phyloP scores from a whole-genome alignment of 176 grass and related monocot genomes.

The Dendrocalamus sinicus region DNA sequence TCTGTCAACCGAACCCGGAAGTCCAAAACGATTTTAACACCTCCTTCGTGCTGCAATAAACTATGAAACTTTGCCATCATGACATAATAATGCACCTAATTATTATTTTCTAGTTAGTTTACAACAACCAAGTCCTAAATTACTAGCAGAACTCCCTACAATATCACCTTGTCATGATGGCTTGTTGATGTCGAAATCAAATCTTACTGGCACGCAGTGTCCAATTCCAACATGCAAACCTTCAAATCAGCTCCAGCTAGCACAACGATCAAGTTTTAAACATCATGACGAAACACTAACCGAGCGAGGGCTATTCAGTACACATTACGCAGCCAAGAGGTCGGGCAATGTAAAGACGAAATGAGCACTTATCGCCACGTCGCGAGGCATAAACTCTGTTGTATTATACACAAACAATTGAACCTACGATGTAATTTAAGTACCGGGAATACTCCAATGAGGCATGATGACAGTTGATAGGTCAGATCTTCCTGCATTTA shows the following conservation, averaged over 20 bases:
- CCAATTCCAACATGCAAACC: constrained; percentile 19
- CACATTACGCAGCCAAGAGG: too few species aligned
- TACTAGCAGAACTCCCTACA: neutral
- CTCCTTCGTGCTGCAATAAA: neutral
- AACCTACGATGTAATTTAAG: neutral
- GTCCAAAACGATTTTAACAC: too few species aligned
- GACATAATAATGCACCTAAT: neutral
- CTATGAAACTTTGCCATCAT: neutral
- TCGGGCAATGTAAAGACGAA: neutral
- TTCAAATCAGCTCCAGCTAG: neutral
- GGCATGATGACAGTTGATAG: neutral
- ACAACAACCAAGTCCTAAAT: neutral
- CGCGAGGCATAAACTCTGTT: neutral
- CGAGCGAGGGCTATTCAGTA: too few species aligned
- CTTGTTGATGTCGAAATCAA: neutral
- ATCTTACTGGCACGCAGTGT: neutral
- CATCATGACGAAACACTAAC: too few species aligned
- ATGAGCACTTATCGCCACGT: neutral
- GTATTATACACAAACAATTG: neutral
- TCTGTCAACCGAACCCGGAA: too few species aligned
- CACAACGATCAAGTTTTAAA: neutral
- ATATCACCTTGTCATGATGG: neutral
- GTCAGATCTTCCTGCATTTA: neutral
- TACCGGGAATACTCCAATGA: neutral
- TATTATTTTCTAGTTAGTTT: neutral